A percentile compares a stretch with the other conserved stretches of the same genome.
Evolutionary conservation across 306 rosid species (phyloP).

Genomic region (Arachis stenosperma): DNA sequence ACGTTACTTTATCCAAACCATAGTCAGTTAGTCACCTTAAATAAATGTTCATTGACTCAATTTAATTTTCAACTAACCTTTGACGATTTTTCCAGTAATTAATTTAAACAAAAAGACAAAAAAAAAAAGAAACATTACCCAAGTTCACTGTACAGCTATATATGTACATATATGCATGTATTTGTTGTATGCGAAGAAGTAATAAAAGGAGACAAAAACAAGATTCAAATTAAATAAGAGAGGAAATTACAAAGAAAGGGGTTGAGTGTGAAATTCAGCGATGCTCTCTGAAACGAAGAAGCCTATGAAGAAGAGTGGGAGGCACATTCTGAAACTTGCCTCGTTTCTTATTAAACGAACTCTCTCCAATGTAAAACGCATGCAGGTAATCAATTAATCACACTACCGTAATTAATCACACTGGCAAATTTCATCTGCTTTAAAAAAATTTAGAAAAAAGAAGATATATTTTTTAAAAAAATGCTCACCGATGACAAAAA

Average conservation of each 20-base stretch:
- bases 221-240: neutral
- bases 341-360: constrained; percentile 17
- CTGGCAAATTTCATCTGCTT: too few relatives aligned
- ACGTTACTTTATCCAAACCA: too few relatives aligned
- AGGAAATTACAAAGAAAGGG: neutral
- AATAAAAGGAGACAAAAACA: too few relatives aligned
- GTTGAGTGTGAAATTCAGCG: constrained; percentile 6
- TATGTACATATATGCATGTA: neutral
- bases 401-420: too few relatives aligned
- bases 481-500: too few relatives aligned
- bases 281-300: constrained; percentile 2
- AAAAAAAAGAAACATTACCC: neutral
- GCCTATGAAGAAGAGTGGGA: constrained; percentile 26
- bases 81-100: too few relatives aligned
- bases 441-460: too few relatives aligned
- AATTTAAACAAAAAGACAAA: neutral
- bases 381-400: too few relatives aligned
- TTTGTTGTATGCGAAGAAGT: neutral
- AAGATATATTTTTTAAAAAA: neutral
- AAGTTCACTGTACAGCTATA: constrained; percentile 16
- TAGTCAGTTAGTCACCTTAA: too few relatives aligned
- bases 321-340: constrained; percentile 27
- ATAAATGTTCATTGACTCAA: too few relatives aligned
- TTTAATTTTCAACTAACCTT: too few relatives aligned
- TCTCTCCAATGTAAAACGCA: too few relatives aligned